Evolutionary conservation across 768 basidiomycete genomes (phyloP), one percentile per base, ranked within the genome.

Genomic region (Mycena rosella): DNA sequence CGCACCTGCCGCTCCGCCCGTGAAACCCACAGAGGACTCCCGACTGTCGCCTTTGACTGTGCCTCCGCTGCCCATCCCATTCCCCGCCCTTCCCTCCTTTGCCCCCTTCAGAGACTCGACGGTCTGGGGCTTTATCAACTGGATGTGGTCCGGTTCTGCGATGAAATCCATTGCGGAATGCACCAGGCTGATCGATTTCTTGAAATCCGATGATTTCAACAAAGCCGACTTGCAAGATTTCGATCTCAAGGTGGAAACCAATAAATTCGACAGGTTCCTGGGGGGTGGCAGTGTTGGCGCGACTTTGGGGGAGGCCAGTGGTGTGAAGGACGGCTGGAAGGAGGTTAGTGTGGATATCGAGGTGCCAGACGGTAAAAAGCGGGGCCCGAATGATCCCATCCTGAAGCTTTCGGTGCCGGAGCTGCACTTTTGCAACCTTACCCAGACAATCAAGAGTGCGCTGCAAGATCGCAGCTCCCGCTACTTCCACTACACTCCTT

Each of bases 401-500:
- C 64, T 57, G 5, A n/a, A 8, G 0, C 60, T 59, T n/a, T 40
- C 57, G 1, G 56, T 76, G 0, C 48, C 62, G 0, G 73, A 71
- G 7, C 56, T 78, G 20, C 57, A 42, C 26, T 74, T 63, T 34
- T 45, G 70, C 8, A 69, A 71, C 0, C 45, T 77, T 0, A 47
- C 69, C 2, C n/a, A n/a, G n/a, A n/a, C n/a, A n/a, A n/a, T n/a
- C n/a, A n/a, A n/a, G n/a, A n/a, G n/a, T n/a, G n/a, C n/a, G n/a
- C n/a, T n/a, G n/a, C n/a, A n/a, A n/a, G n/a, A n/a, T n/a, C n/a
- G n/a, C n/a, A n/a, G n/a, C 0, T 20, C 69, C 0, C 73, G 66
- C 27, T 17, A 22, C 14, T 75, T 78, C 38, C 75, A 78, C 59
- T 65, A 74, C 14, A 63, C 54, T 0, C 77, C 76, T 0, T 78